Evolutionary conservation across 1,284 basidiomycete species (phyloP), one percentile per base, ranked within the genome.

Genomic region (Leccinum pallidistipes): DNA sequence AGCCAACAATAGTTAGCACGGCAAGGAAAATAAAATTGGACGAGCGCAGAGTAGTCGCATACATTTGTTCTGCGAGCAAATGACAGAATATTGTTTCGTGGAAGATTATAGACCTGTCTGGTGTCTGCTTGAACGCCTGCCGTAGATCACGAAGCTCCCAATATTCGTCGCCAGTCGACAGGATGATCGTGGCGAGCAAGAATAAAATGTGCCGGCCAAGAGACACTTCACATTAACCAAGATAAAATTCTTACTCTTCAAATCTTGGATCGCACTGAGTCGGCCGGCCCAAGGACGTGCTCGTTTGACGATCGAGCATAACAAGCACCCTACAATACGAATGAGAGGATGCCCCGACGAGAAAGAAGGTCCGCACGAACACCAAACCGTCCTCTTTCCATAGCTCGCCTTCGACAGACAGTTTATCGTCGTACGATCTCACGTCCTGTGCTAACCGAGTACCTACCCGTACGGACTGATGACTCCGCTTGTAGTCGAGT

Each of bases 401-500:
- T 18, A 91, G 74, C 64, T 94, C 90, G 57, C 87, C 81, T 58
- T 90, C 82, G 0, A 79, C 75, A 0, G 79, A 80, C 36, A 76
- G 66, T 5, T 72, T 71, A 9, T 72, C 73, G 14, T 69, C 71
- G 40, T 78, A 77, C 1, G 77, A 73, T 62, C 83, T 83, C 0
- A 88, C 83, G 64, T 89, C 86, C 63, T 87, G 84, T 0, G 88
- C 87, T 9, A 88, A 75, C 11, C 89, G 82, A 40, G 92, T 80
- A 12, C 88, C 90, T 45, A 90, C 80, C 3, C 90, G 51, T 29
- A 58, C 56, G 29, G 14, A 58, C 21, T 7, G 38, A 50, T 53
- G 32, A 83, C 86, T 66, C 75, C 97, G 73, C 77, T 99, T 97
- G 75, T 99, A 99, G 76, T 99, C 97, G 64, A 99, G 83, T 2